phyloP scores from a whole-genome alignment of 768 basidiomycete genomes.

The Trametes sanguinea region DNA sequence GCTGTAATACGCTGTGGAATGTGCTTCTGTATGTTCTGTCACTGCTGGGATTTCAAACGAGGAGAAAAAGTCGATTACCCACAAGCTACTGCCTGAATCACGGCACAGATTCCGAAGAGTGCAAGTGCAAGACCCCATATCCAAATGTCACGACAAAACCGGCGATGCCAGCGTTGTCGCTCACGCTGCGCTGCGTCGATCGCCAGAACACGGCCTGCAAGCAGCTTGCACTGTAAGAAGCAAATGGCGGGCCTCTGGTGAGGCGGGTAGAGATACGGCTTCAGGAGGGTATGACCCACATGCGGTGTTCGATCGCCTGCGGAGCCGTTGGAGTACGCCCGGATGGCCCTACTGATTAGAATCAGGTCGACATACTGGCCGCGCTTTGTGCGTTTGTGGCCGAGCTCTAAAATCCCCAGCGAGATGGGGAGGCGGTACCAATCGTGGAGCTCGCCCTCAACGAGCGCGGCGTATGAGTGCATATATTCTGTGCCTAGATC shows the following conservation, averaged over 20 bases:
- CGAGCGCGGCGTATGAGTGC: slow-evolving; percentile 15
- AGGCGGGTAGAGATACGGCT: too few species aligned
- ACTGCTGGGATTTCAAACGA: too few species aligned
- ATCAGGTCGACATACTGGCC: slow-evolving; percentile 12
- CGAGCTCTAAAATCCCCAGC: slow-evolving; percentile 19
- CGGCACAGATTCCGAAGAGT: slow-evolving; percentile 22
- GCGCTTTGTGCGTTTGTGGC: background rate
- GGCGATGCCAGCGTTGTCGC: slow-evolving; percentile 14
- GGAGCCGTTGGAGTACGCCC: background rate
- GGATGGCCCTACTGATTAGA: slow-evolving; percentile 5
- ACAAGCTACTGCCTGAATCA: slow-evolving; percentile 21
- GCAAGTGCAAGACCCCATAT: slow-evolving; percentile 22
- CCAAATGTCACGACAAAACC: slow-evolving; percentile 20
- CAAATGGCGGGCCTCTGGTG: too few species aligned
- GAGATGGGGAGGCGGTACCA: slow-evolving; percentile 15
- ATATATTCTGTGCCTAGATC: slow-evolving; percentile 5
- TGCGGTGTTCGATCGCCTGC: slow-evolving; percentile 3
- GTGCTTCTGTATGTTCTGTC: too few species aligned
- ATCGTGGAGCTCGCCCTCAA: slow-evolving; percentile 13
- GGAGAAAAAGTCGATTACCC: slow-evolving; percentile 1
- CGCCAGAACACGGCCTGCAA: slow-evolving; percentile 16
- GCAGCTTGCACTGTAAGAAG: background rate
- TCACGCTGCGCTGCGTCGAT: slow-evolving; percentile 1
- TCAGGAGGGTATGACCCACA: background rate
- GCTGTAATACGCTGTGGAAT: background rate